A percentile compares a stretch with the other conserved stretches of the same genome.
phyloP scores from a whole-genome alignment of 169 alveolate species.

The Plasmodium fragile region DNA sequence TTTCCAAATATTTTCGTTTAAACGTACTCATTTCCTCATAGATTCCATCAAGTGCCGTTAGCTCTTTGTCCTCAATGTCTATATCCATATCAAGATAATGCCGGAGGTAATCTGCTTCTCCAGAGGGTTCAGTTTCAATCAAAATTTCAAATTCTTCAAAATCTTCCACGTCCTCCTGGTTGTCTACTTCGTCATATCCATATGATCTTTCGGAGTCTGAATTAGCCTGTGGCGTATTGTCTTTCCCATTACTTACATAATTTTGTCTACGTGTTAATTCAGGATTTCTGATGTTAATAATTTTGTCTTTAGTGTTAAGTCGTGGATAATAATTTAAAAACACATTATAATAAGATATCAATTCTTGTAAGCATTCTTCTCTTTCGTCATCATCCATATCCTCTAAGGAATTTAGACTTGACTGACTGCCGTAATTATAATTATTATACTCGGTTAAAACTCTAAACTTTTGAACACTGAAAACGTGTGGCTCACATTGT shows the following conservation, averaged over 20 bases:
- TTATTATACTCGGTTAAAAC: background rate
- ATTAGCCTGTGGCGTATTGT: background rate
- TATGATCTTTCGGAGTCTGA: background rate
- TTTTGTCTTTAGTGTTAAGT: conserved; percentile 25
- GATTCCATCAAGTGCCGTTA: background rate
- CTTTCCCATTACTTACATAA: background rate
- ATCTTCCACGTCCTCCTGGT: background rate
- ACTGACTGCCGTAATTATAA: background rate
- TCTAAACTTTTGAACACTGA: background rate
- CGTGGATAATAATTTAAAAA: conserved; percentile 6
- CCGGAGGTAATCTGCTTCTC: background rate
- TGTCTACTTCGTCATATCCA: background rate
- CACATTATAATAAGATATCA: background rate
- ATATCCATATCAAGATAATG: background rate
- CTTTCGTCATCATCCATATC: conserved; percentile 36
- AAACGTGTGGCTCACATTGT: background rate
- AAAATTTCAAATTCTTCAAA: background rate
- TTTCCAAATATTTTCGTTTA: background rate
- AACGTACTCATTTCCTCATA: background rate
- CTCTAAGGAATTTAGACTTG: background rate
- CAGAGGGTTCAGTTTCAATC: background rate
- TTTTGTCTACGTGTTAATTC: background rate
- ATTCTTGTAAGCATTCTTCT: conserved; percentile 4
- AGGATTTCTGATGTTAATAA: background rate
- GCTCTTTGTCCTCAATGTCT: background rate